A percentile compares a stretch with the other conserved stretches of the same genome.
These are phyloP conservation scores for Takakia lepidozioides DNA, from an alignment of 225 moss, liverwort and hornwort genomes.

Conservation along the genomic window DNA sequence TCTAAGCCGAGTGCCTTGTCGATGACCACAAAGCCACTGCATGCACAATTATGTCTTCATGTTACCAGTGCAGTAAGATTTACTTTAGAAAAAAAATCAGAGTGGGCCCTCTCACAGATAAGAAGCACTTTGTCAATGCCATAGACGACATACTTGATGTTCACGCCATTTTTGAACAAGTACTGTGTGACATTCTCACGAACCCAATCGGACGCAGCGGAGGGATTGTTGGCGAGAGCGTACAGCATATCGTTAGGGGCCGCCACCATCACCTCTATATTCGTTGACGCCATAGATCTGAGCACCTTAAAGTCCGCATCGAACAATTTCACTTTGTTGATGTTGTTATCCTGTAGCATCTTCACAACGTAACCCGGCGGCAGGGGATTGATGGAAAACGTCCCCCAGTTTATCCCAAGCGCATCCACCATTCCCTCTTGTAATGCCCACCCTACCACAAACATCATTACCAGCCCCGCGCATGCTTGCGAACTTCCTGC, in stretches of 20 bases:
- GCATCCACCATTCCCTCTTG: slow-evolving; percentile 14
- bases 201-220: slow-evolving; percentile 65
- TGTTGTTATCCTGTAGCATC: slow-evolving; percentile 54
- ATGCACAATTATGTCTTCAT: no score
- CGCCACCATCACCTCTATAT: slow-evolving; percentile 81
- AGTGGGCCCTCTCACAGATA: no score
- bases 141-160: slow-evolving; percentile 56
- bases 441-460: no score
- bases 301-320: slow-evolving; percentile 62
- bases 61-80: no score
- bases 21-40: no score
- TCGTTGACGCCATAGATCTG: slow-evolving; percentile 52
- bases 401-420: slow-evolving; percentile 89
- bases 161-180: slow-evolving; percentile 51
- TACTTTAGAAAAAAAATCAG: no score
- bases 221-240: slow-evolving; percentile 34
- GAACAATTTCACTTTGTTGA: slow-evolving; percentile 79
- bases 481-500: no score
- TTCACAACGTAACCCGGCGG: slow-evolving; percentile 54
- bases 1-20: no score
- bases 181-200: slow-evolving; percentile 59
- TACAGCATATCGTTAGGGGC: slow-evolving; percentile 71
- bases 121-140: no score
- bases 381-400: slow-evolving; percentile 66
- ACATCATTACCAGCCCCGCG: no score